Evolutionary conservation across 2,329 filamentous ascomycete species (phyloP), one percentile per base, ranked within the genome.

Genomic region (Apiospora aurea): DNA sequence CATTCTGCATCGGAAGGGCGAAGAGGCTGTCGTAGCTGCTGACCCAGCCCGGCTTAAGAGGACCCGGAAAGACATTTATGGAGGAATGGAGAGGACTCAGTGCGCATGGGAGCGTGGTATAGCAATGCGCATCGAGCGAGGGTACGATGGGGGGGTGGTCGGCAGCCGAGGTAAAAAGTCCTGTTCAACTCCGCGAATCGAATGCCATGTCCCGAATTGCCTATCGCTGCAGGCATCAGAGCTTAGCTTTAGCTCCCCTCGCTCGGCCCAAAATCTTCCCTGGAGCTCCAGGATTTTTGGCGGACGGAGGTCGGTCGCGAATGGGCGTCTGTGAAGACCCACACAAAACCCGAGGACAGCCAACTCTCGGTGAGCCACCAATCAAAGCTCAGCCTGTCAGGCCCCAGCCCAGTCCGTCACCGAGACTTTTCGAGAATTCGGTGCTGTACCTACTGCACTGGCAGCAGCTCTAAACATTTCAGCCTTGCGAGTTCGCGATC

Each of bases 11-110:
- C 80, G 80, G 75, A 83, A 81, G 57, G 57, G 57, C 73, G 82
- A 79, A 77, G 79, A 82, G 76, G 82, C 79, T 80, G 83, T 79
- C 77, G 82, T 81, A 75, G 85, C 86, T 78, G 86, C 85, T 76
- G 84, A 81, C 79, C 86, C 86, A 83, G 88, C 88, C 81, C 89
- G 87, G 77, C 82, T 79, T 77, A 84, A 82, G 75, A 91, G 80
- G 72, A 85, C 82, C 81, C 85, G 84, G 81, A 87, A 86, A 81
- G 89, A 90, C 90, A 92, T 91, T 78, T 84, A 85, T 79, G 80
- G 77, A 82, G 79, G 80, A 76, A 73, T 74, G 71, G 76, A 76
- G 75, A 78, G 73, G 72, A 71, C 72, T 77, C 79, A 77, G 21
- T 49, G 46, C 46, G 46, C 46, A 49, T 49, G 46, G 46, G 46